Conservation (phyloP, 257 asterid species). For the Apocynum venetum region DNA sequence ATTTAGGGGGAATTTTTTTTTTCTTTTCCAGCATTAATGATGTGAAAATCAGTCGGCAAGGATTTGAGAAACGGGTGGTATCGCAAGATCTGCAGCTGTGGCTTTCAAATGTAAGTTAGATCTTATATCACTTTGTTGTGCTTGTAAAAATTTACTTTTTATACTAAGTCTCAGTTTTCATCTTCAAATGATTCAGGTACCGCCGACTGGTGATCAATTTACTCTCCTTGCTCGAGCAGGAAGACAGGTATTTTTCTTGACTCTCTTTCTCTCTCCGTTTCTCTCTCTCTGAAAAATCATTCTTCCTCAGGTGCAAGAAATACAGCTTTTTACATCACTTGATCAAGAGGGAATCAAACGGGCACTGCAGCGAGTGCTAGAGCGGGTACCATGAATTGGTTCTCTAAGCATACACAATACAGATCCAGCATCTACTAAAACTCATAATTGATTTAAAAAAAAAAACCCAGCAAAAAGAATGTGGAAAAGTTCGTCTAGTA, state of each 20-base stretch:
- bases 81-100: conserved; percentile 97
- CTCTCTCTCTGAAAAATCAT: not conserved
- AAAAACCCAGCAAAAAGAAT: not conserved
- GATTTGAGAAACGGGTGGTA: conserved; percentile 91
- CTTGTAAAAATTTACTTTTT: not conserved
- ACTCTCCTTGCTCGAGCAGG: conserved; percentile 98
- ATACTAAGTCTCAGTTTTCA: conserved; percentile 7
- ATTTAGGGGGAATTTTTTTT: conserved; percentile 2
- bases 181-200: conserved; percentile 47
- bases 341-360: conserved; percentile 82
- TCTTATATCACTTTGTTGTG: not conserved
- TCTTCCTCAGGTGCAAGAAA: conserved; percentile 76
- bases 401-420: not conserved
- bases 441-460: not conserved
- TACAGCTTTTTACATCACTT: conserved; percentile 83
- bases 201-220: conserved; percentile 65
- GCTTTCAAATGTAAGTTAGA: conserved; percentile 81
- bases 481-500: not conserved
- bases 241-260: conserved; percentile 54
- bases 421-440: not conserved
- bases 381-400: conserved; percentile 59
- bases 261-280: not conserved
- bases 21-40: conserved; percentile 42
- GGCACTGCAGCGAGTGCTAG: conserved; percentile 78
- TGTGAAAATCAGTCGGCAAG: conserved; percentile 77